Conservation (phyloP, 1,284 basidiomycete species). For the Austroboletus olivaceoglutinosus region DNA sequence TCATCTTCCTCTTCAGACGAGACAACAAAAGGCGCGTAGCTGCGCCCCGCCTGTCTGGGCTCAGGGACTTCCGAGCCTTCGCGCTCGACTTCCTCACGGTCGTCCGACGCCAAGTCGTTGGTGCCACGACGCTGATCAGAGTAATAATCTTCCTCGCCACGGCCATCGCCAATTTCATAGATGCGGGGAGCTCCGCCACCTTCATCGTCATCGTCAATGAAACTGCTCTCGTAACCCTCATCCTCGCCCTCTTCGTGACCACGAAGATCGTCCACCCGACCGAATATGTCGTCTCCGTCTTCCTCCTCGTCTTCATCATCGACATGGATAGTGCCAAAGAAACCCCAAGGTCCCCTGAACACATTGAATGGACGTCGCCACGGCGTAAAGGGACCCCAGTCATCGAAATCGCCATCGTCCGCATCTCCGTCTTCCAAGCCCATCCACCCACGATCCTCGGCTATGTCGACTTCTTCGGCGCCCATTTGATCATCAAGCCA, state of each 20-base stretch:
- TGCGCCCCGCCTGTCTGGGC: neutral
- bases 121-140: too few species aligned
- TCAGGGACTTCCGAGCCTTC: neutral
- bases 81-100: constrained; percentile 1
- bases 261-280: constrained; percentile 25
- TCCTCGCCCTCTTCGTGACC: constrained; percentile 25
- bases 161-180: constrained; percentile 21
- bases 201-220: constrained; percentile 46
- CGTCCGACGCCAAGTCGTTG: constrained; percentile 9
- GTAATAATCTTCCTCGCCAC: constrained; percentile 8
- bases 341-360: constrained; percentile 16
- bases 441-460: constrained; percentile 36
- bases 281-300: constrained; percentile 21
- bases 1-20: constrained; percentile 21
- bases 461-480: constrained; percentile 30
- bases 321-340: constrained; percentile 19
- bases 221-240: constrained; percentile 46
- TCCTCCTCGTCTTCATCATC: constrained; percentile 30
- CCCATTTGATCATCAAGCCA: constrained; percentile 38
- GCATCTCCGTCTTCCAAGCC: constrained; percentile 39
- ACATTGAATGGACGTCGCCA: constrained; percentile 18
- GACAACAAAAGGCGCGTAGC: neutral
- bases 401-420: constrained; percentile 27
- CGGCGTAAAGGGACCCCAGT: constrained; percentile 20
- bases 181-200: constrained; percentile 17